Percentiles rank a stretch among this genome's conserved stretches.
Evolutionary conservation across 2,329 filamentous ascomycete species (phyloP).

Genomic region (Phialocephala subalpina): DNA sequence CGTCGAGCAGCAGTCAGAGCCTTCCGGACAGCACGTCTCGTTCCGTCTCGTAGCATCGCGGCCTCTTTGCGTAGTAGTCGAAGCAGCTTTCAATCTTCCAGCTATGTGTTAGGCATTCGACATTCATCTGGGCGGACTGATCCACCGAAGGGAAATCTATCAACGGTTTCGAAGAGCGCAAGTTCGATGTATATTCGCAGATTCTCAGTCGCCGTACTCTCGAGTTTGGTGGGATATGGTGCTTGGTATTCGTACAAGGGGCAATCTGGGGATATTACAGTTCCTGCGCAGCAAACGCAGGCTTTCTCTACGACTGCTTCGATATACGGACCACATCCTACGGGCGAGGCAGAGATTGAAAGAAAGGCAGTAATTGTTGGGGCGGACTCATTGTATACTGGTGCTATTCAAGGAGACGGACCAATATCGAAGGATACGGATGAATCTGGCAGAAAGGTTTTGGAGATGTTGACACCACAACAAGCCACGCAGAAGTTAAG

Average conservation of each 20-base stretch:
- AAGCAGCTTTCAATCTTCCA: slow-evolving; percentile 50
- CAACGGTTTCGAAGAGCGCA: slow-evolving; percentile 30
- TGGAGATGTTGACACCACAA: slow-evolving; percentile 96
- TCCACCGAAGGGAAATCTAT: slow-evolving; percentile 35
- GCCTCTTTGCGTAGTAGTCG: slow-evolving; percentile 47
- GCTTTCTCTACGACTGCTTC: slow-evolving; percentile 35
- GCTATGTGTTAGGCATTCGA: slow-evolving; percentile 55
- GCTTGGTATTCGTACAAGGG: slow-evolving; percentile 78
- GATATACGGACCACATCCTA: slow-evolving; percentile 32
- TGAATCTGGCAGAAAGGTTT: slow-evolving; percentile 82
- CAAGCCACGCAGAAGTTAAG: slow-evolving; percentile 91
- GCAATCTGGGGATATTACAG: slow-evolving; percentile 26
- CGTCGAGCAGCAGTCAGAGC: slow-evolving; percentile 75
- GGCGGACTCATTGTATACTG: slow-evolving; percentile 88
- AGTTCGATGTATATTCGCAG: slow-evolving; percentile 78
- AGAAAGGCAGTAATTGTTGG: slow-evolving; percentile 85
- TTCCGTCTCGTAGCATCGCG: slow-evolving; percentile 65
- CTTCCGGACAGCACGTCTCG: slow-evolving; percentile 73
- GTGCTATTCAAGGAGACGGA: slow-evolving; percentile 83
- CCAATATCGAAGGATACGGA: slow-evolving; percentile 89
- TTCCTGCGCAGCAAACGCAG: slow-evolving; percentile 39
- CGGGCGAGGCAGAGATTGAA: slow-evolving; percentile 51
- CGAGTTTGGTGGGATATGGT: slow-evolving; percentile 74
- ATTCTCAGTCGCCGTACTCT: slow-evolving; percentile 71
- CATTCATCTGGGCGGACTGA: slow-evolving; percentile 48